Conservation (phyloP, 2,329 filamentous ascomycete genomes). For the Geosmithia morbida region DNA sequence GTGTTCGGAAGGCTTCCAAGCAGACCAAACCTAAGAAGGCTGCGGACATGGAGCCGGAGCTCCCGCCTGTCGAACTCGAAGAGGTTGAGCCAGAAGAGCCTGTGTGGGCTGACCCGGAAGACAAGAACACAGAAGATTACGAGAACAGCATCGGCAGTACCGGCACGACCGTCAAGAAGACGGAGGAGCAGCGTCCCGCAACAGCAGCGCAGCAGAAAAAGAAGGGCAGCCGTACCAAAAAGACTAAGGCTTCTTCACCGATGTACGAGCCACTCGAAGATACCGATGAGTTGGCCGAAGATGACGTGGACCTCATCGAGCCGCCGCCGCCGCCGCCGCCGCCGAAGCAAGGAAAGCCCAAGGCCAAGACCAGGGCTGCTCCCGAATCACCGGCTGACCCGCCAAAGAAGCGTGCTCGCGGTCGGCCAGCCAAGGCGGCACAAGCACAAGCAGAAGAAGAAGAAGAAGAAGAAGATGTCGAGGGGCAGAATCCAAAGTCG, state of each 20-base stretch:
- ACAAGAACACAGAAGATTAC: conserved; percentile 10
- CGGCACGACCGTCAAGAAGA: conserved; percentile 24
- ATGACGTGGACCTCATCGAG: conserved; percentile 11
- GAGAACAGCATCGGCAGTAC: conserved; percentile 26
- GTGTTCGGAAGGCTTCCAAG: conserved; percentile 36
- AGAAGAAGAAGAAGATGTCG: neutral
- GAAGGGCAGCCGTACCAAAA: neutral
- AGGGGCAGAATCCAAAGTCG: too few relatives aligned
- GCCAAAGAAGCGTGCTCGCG: conserved; percentile 12
- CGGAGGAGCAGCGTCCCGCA: conserved; percentile 4
- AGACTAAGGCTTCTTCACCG: neutral
- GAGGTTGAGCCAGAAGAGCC: conserved; percentile 11
- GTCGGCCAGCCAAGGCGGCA: conserved; percentile 17
- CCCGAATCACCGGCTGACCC: neutral
- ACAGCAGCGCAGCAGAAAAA: conserved; percentile 6
- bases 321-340: neutral
- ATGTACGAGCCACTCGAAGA: conserved; percentile 1
- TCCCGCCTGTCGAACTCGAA: neutral
- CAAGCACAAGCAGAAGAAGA: conserved; percentile 1
- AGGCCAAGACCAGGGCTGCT: too few relatives aligned
- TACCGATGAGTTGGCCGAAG: conserved; percentile 1
- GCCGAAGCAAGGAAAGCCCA: too few relatives aligned
- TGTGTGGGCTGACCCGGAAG: conserved; percentile 3
- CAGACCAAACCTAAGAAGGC: conserved; percentile 30
- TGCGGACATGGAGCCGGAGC: conserved; percentile 1